phyloP scores from a whole-genome alignment of 139 green algal species.

The Coelastrella sp. region DNA sequence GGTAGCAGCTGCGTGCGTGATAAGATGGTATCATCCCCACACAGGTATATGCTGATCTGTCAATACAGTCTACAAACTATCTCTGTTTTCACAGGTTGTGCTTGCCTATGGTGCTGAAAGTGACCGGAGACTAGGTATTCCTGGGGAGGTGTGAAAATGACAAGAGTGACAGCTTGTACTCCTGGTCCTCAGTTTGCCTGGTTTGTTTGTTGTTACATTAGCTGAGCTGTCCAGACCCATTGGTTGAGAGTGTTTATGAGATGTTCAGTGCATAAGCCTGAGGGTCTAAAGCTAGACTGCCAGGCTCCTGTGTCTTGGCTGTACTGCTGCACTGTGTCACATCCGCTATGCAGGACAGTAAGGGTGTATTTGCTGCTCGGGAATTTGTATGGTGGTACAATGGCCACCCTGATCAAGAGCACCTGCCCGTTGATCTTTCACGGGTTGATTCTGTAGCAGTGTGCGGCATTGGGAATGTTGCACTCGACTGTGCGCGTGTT shows the following conservation, averaged over 20 bases:
- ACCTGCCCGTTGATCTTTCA: slow-evolving; percentile 77
- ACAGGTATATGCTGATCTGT: too few species aligned
- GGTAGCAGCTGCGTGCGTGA: too few species aligned
- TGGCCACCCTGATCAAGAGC: slow-evolving; percentile 85
- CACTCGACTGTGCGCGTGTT: slow-evolving; percentile 93
- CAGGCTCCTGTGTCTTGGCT: too few species aligned
- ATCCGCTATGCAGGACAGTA: slow-evolving; percentile 69
- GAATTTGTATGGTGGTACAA: slow-evolving; percentile 99
- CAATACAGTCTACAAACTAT: too few species aligned
- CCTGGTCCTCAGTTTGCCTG: too few species aligned
- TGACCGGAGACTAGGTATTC: slow-evolving; percentile 82
- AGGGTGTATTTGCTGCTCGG: slow-evolving; percentile 82
- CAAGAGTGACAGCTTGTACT: not conserved
- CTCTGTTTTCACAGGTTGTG: slow-evolving; percentile 78
- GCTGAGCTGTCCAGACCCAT: too few species aligned
- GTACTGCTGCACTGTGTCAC: too few species aligned
- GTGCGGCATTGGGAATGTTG: slow-evolving; percentile 91
- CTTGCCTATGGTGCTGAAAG: slow-evolving; percentile 92
- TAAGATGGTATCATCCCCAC: too few species aligned
- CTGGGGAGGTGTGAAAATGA: slow-evolving; percentile 72
- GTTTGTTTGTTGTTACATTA: too few species aligned
- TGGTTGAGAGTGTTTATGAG: too few species aligned
- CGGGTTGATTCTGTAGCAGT: slow-evolving; percentile 71
- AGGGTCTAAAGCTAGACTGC: too few species aligned
- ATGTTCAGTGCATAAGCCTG: too few species aligned